Percentiles rank a stretch among this genome's conserved stretches.
These are phyloP conservation scores for Monosporascus sp. DNA, from an alignment of 2,329 filamentous ascomycete genomes.

Conservation along the genomic window DNA sequence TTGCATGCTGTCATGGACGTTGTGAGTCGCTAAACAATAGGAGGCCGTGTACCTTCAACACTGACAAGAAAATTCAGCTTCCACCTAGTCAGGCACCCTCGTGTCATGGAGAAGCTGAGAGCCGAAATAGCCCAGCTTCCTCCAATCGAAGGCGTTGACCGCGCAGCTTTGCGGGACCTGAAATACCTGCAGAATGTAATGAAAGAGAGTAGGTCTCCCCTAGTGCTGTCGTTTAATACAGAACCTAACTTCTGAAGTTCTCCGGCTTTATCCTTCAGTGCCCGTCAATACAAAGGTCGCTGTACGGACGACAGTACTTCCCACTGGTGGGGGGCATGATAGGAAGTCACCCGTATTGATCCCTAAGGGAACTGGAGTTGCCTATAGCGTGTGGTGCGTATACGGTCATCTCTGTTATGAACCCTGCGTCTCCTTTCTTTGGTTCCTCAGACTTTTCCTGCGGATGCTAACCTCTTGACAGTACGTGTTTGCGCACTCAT, in stretches of 20 bases:
- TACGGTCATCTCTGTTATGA: too few relatives aligned
- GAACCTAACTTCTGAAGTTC: constrained; percentile 7
- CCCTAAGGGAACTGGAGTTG: too few relatives aligned
- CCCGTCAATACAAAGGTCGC: constrained; percentile 19
- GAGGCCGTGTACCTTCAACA: background rate
- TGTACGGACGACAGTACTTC: constrained; percentile 15
- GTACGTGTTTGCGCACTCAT: too few relatives aligned
- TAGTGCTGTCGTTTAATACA: background rate
- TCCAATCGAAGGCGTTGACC: constrained; percentile 8
- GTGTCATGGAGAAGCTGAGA: constrained; percentile 15
- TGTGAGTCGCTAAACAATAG: constrained; percentile 9
- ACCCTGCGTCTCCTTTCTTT: too few relatives aligned
- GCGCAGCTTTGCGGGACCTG: constrained; percentile 13
- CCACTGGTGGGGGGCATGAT: constrained; percentile 19
- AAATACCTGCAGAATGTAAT: constrained; percentile 18
- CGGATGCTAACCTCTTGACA: too few relatives aligned
- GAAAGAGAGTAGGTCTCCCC: constrained; percentile 16
- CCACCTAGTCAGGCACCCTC: constrained; percentile 17
- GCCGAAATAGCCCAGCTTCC: constrained; percentile 13
- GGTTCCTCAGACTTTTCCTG: too few relatives aligned
- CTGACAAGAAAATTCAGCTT: constrained; percentile 10
- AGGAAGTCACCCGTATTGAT: constrained; percentile 20
- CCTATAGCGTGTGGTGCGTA: constrained; percentile 30
- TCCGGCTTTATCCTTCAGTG: constrained; percentile 21
- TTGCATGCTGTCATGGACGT: constrained; percentile 19